Evolutionary conservation across 306 rosid genomes (phyloP).

Genomic region (Acmispon strigosus): DNA sequence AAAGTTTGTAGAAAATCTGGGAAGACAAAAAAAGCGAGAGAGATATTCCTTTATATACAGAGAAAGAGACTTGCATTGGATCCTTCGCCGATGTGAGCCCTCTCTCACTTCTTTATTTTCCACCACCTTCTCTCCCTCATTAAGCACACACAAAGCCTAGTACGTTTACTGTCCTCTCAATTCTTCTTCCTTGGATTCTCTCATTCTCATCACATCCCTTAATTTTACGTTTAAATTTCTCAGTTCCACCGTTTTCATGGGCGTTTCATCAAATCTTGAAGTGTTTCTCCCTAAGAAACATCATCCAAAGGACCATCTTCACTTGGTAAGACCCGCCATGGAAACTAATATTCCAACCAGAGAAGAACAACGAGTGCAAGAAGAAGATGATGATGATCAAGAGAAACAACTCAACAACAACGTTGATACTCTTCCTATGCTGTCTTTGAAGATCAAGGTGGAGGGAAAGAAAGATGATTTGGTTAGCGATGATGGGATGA

Average conservation of each 20-base stretch:
- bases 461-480: neutral
- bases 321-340: conserved; percentile 19
- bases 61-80: conserved; percentile 39
- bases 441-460: conserved; percentile 21
- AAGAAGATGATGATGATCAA: neutral
- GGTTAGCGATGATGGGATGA: conserved; percentile 31
- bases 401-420: conserved; percentile 10
- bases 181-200: conserved; percentile 7
- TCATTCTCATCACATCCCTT: too few relatives aligned
- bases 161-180: neutral
- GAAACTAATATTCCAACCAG: neutral
- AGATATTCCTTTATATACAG: too few relatives aligned
- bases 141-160: conserved; percentile 14
- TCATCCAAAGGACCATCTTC: conserved; percentile 17
- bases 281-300: conserved; percentile 38
- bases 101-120: neutral
- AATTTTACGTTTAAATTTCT: too few relatives aligned
- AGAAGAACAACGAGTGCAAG: neutral
- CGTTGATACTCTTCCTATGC: too few relatives aligned
- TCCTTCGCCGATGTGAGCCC: conserved; percentile 50
- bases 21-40: too few relatives aligned
- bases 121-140: conserved; percentile 16
- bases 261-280: conserved; percentile 30
- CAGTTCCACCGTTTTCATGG: too few relatives aligned
- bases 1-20: conserved; percentile 1